Conservation (phyloP, 2,329 filamentous ascomycete genomes). For the Mariannaea sp. region DNA sequence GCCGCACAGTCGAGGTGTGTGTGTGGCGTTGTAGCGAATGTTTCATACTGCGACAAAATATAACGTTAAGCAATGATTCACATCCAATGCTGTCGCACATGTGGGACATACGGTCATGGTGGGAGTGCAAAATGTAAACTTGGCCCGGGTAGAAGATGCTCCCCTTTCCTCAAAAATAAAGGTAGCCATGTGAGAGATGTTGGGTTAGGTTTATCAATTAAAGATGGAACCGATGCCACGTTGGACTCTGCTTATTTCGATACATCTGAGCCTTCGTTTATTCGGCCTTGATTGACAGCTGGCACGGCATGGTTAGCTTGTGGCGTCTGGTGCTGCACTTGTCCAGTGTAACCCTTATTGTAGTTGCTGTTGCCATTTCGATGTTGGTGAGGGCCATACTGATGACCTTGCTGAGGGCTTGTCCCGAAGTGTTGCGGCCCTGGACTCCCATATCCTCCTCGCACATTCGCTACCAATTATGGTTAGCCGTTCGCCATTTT, state of each 20-base stretch:
- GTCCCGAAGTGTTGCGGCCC: conserved; percentile 67
- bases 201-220: conserved; percentile 29
- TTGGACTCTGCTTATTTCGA: conserved; percentile 46
- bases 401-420: conserved; percentile 68
- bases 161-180: conserved; percentile 28
- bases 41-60: conserved; percentile 31
- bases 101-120: conserved; percentile 28
- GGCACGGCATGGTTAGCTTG: conserved; percentile 44
- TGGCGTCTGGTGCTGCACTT: conserved; percentile 49
- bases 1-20: conserved; percentile 20
- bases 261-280: conserved; percentile 50
- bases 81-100: conserved; percentile 27
- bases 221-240: conserved; percentile 19
- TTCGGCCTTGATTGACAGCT: conserved; percentile 40
- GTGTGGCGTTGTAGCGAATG: conserved; percentile 29
- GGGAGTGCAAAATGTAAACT: conserved; percentile 31
- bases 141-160: conserved; percentile 27
- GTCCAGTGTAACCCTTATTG: conserved; percentile 56
- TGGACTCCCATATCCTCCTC: conserved; percentile 63
- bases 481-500: conserved; percentile 44
- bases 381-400: conserved; percentile 63
- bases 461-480: conserved; percentile 62
- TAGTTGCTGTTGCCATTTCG: conserved; percentile 60
- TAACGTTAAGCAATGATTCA: conserved; percentile 30
- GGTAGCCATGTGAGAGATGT: conserved; percentile 30